These are phyloP conservation scores for Chrysosporium keratinophilum DNA, from an alignment of 2,329 filamentous ascomycete species.

Conservation along the genomic window DNA sequence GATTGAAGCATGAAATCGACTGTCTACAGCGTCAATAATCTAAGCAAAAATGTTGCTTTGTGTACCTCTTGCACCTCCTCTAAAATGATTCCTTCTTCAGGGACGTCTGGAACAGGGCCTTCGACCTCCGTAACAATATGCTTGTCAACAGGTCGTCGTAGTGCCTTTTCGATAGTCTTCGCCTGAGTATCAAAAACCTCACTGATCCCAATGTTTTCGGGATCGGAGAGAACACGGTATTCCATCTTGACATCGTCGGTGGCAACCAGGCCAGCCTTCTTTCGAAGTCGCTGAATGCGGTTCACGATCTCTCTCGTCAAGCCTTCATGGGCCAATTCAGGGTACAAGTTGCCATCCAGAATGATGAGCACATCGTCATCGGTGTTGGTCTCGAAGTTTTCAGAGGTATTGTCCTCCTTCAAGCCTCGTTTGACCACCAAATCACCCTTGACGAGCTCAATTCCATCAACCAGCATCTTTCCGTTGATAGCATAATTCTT, in stretches of 20 bases:
- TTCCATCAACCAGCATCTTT: conserved; percentile 73
- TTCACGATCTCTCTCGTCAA: conserved; percentile 87
- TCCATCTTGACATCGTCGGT: conserved; percentile 96
- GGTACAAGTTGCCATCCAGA: conserved; percentile 70
- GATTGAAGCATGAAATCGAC: conserved; percentile 27
- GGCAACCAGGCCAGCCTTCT: conserved; percentile 80
- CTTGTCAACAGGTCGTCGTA: conserved; percentile 67
- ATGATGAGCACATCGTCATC: conserved; percentile 86
- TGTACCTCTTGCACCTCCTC: conserved; percentile 82
- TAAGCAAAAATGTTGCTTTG: conserved; percentile 67
- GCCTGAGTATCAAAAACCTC: conserved; percentile 60
- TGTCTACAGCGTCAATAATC: conserved; percentile 59
- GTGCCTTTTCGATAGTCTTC: conserved; percentile 60
- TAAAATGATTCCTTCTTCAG: conserved; percentile 54
- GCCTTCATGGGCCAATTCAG: conserved; percentile 79
- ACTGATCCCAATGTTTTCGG: conserved; percentile 62
- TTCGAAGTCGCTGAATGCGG: conserved; percentile 80
- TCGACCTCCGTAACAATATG: conserved; percentile 51
- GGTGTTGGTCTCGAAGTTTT: conserved; percentile 73
- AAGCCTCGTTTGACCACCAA: conserved; percentile 71
- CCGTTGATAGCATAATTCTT: conserved; percentile 64
- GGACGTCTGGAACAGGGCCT: conserved; percentile 44
- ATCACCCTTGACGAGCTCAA: conserved; percentile 70
- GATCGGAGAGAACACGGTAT: conserved; percentile 70
- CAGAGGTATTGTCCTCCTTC: conserved; percentile 58